A percentile compares a stretch with the other conserved stretches of the same genome.
phyloP scores from a whole-genome alignment of 257 asterid species.

The Capsicum baccatum region DNA sequence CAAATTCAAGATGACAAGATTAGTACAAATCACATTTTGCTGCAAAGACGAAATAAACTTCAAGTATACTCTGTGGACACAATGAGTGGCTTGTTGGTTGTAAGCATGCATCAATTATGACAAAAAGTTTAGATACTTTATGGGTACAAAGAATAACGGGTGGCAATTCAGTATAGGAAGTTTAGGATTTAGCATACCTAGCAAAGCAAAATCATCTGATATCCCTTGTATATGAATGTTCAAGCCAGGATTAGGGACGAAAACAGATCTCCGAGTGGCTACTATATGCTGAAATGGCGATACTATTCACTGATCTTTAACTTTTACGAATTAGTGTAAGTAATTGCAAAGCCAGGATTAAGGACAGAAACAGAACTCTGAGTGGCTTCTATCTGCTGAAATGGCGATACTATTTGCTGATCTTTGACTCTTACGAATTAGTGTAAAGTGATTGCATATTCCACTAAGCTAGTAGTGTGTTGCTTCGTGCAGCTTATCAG shows the following conservation, averaged over 20 bases:
- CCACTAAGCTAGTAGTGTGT: background rate
- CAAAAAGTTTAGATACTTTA: background rate
- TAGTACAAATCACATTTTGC: background rate
- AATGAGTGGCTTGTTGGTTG: conserved; percentile 25
- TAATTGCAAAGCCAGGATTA: conserved; percentile 19
- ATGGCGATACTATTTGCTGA: background rate
- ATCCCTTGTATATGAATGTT: conserved; percentile 21
- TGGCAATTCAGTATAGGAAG: conserved; percentile 18
- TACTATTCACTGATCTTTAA: background rate
- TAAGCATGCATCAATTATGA: background rate
- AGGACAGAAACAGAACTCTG: background rate
- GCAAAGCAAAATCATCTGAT: background rate
- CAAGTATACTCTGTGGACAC: conserved; percentile 2
- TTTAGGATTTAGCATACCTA: conserved; percentile 22
- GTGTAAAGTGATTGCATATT: background rate
- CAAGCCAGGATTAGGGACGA: conserved; percentile 21
- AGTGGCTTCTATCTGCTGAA: conserved; percentile 20
- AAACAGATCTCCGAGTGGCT: conserved; percentile 14
- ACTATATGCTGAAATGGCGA: background rate
- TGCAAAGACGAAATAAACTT: conserved; percentile 22
- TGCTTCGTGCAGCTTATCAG: background rate
- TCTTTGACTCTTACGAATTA: background rate
- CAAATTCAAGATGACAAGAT: background rate
- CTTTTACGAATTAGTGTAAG: conserved; percentile 6
- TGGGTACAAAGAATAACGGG: conserved; percentile 23